These are phyloP conservation scores for Digitaria exilis DNA, from an alignment of 202 grass and related monocot species.

Conservation along the genomic window DNA sequence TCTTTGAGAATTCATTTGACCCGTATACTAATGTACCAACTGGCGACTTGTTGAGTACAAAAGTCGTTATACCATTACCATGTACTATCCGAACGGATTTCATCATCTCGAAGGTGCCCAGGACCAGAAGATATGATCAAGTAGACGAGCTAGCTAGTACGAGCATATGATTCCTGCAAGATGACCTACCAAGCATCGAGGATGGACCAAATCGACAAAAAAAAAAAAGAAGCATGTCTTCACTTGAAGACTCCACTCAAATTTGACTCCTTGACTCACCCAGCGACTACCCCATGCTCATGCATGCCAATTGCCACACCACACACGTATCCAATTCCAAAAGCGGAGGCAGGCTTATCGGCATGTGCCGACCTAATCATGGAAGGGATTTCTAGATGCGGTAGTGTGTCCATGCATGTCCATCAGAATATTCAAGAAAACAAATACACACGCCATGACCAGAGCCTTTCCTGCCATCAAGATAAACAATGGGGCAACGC, in stretches of 20 bases:
- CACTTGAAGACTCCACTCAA: neutral
- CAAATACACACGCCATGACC: neutral
- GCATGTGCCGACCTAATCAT: slow-evolving; percentile 37
- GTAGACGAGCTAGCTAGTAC: neutral
- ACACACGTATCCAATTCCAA: neutral
- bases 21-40: too few relatives aligned
- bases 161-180: neutral
- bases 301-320: neutral
- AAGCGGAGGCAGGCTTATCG: neutral
- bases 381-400: neutral
- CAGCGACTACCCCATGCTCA: neutral
- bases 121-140: neutral
- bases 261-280: neutral
- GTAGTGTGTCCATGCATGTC: slow-evolving; percentile 13
- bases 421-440: slow-evolving; percentile 26
- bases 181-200: neutral
- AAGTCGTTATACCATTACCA: too few relatives aligned
- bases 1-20: too few relatives aligned
- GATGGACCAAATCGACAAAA: neutral
- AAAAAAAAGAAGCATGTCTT: neutral
- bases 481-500: neutral
- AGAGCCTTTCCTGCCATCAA: neutral
- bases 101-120: neutral
- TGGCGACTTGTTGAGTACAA: too few relatives aligned
- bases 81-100: neutral